Base-by-base conservation (phyloP, 805 yeast species). In the Saturnispora kantuleensis region DNA sequence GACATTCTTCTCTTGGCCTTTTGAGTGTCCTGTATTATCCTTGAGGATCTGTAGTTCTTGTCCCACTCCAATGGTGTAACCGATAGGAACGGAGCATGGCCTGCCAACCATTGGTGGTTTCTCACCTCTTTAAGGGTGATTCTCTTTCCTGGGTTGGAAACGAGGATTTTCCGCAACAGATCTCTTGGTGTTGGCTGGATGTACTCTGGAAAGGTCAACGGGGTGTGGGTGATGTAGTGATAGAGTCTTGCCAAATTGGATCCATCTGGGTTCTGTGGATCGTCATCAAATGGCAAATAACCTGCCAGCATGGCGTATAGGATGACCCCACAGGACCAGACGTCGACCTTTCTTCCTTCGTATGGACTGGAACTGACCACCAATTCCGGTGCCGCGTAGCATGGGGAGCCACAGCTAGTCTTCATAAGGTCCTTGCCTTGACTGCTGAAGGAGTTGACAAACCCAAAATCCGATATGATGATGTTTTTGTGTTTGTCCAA, bases 301-400 rank as follows among this genome's bases (percentile, higher is more conserved):
- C 98, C 98, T 0, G 97, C 90, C 40, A 93, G 70, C 96, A 93
- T 93, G 10, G 97, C 97, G 59, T 88, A 93, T 36, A 93, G 66
- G 44, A 93, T 93, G 28, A 93, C 89, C 48, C 98, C 98, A 56
- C 95, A 79, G 0, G 96, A 86, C 98, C 98, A 93, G 36, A 89
- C 83, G 64, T 93, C 98, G 30, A 87, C 97, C 63, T 87, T 88
- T 50, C 87, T 76, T 17, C 96, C 97, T 53, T 84, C 87, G 60
- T 93, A 93, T 12, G 95, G 88, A 44, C 79, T 75, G 50, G 80
- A 85, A 10, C 90, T 82, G 29, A 88, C 81, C 3, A 93, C 98
- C 47, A 93, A 67, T 60, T 93, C 98, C 0, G 98, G 98, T 1
- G 98, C 98, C 0, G 98, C 98, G 63, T 90, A 90, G 62, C 98